Percentiles rank a stretch among this genome's conserved stretches.
phyloP scores from a whole-genome alignment of 2,329 filamentous ascomycete genomes.

The Penicillium sp. region DNA sequence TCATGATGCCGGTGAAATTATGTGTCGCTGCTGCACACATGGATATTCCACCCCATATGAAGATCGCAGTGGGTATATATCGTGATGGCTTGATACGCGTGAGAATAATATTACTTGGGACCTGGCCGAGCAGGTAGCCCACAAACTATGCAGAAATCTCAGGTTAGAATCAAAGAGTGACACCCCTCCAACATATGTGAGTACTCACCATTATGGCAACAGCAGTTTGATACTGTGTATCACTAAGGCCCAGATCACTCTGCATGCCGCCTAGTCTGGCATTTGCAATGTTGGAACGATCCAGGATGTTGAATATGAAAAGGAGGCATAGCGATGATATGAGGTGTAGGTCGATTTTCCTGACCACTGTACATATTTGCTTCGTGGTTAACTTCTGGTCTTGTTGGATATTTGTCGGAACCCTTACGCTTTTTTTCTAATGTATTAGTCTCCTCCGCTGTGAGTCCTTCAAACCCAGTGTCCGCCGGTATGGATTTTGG shows the following conservation, averaged over 20 bases:
- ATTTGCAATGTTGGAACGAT: conserved; percentile 68
- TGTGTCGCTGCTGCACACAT: conserved; percentile 41
- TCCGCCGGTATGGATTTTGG: background rate
- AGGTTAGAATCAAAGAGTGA: too few relatives aligned
- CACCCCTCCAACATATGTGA: too few relatives aligned
- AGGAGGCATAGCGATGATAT: conserved; percentile 15
- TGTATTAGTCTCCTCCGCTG: background rate
- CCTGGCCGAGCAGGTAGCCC: conserved; percentile 51
- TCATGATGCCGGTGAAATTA: conserved; percentile 17
- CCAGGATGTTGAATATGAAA: conserved; percentile 45
- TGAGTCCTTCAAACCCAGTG: conserved; percentile 1
- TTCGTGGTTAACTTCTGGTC: background rate
- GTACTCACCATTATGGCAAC: conserved; percentile 60
- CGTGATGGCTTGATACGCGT: conserved; percentile 28
- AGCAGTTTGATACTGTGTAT: conserved; percentile 64
- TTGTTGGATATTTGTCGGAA: background rate
- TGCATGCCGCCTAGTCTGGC: conserved; percentile 66
- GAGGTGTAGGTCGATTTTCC: conserved; percentile 18
- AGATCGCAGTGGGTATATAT: conserved; percentile 40
- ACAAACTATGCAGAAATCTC: conserved; percentile 2
- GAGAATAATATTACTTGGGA: conserved; percentile 42
- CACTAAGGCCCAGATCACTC: conserved; percentile 56
- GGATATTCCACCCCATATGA: conserved; percentile 20
- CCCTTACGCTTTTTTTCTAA: conserved; percentile 3
- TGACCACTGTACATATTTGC: conserved; percentile 4